Percentiles rank a stretch among this genome's conserved stretches.
phyloP scores from a whole-genome alignment of 2,329 filamentous ascomycete species.

The Orbilia brochopaga region DNA sequence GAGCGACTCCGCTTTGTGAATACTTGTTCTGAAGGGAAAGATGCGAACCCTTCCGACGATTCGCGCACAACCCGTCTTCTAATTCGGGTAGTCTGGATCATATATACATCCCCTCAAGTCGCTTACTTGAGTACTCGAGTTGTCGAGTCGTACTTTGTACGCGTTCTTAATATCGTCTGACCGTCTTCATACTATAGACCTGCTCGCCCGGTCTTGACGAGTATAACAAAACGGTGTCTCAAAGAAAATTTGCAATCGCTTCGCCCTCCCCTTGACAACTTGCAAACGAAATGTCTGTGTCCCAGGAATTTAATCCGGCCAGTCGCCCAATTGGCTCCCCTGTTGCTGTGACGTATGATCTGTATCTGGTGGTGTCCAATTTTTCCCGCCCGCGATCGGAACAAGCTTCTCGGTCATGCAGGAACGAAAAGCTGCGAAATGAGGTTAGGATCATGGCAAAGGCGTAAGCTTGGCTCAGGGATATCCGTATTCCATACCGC shows the following conservation, averaged over 20 bases:
- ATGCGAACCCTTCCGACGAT: neutral
- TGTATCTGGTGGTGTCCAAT: neutral
- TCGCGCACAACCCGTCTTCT: neutral
- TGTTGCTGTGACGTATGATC: slow-evolving; percentile 41
- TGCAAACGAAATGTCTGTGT: neutral
- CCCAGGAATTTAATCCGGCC: too few relatives aligned
- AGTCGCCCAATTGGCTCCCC: neutral
- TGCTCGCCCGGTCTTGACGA: too few relatives aligned
- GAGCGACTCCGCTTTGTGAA: neutral
- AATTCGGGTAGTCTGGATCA: neutral
- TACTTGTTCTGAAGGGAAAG: neutral
- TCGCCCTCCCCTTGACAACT: neutral
- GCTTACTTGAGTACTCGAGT: neutral
- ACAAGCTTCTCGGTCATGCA: slow-evolving; percentile 41
- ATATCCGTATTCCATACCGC: neutral
- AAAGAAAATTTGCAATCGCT: neutral
- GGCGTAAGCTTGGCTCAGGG: slow-evolving; percentile 15
- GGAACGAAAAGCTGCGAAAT: slow-evolving; percentile 48
- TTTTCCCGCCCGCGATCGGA: slow-evolving; percentile 11
- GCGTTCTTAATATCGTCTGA: too few relatives aligned
- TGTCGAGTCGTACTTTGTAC: too few relatives aligned
- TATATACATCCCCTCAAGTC: neutral
- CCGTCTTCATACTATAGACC: too few relatives aligned
- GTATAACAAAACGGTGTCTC: neutral
- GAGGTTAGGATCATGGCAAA: slow-evolving; percentile 30